Conservation (phyloP, 257 asterid genomes). For the Rubia yunnanensis region DNA sequence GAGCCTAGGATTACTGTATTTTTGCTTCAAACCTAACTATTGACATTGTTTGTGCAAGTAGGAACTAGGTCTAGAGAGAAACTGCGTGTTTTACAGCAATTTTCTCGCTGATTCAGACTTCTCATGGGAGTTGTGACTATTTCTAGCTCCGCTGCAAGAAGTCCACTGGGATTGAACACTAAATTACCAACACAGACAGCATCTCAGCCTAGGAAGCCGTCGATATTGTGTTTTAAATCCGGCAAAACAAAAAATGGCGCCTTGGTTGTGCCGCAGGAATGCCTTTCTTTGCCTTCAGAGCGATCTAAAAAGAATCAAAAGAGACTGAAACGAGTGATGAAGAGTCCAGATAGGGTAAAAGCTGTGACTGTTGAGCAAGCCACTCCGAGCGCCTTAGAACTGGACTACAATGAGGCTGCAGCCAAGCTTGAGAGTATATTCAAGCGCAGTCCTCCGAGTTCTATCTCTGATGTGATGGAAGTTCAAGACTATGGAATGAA, state of each 20-base stretch:
- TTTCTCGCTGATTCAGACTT: conserved; percentile 5
- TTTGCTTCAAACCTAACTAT: background rate
- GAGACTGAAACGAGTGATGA: conserved; percentile 34
- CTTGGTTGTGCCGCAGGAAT: conserved; percentile 45
- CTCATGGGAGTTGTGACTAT: conserved; percentile 52
- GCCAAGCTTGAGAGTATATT: conserved; percentile 60
- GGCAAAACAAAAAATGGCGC: conserved; percentile 42
- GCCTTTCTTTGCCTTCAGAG: conserved; percentile 45
- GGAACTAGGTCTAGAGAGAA: background rate
- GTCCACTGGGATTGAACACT: conserved; percentile 31
- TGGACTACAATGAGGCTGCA: conserved; percentile 83
- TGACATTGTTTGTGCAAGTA: background rate
- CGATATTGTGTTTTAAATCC: conserved; percentile 44
- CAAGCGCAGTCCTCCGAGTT: conserved; percentile 39
- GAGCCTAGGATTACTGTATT: background rate
- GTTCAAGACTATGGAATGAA: conserved; percentile 25
- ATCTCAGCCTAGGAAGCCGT: conserved; percentile 42
- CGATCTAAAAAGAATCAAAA: conserved; percentile 40
- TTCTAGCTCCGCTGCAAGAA: conserved; percentile 38
- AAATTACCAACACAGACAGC: conserved; percentile 24
- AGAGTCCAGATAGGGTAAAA: conserved; percentile 36
- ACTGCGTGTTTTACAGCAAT: background rate
- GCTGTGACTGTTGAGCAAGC: conserved; percentile 48
- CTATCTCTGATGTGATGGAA: conserved; percentile 33
- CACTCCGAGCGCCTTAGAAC: conserved; percentile 37